These are phyloP conservation scores for Saccharomycodes ludwigii DNA, from an alignment of 805 yeast species.

Conservation along the genomic window DNA sequence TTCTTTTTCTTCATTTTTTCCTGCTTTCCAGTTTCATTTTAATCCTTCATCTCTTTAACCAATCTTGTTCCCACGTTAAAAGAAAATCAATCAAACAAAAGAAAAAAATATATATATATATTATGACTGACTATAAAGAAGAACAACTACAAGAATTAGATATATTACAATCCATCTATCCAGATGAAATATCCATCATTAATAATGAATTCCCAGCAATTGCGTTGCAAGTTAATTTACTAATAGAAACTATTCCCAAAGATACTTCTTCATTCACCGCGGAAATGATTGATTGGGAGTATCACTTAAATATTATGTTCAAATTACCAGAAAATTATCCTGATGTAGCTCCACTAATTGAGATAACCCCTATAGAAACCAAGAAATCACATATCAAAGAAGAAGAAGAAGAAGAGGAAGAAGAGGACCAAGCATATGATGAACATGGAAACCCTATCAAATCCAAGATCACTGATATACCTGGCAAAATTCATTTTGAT, in stretches of 20 bases:
- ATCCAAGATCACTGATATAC: constrained; percentile 34
- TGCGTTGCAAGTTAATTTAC: constrained; percentile 30
- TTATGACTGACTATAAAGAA: no score
- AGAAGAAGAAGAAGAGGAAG: constrained; percentile 8
- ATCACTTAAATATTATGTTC: constrained; percentile 46
- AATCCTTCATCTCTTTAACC: no score
- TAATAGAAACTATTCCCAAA: constrained; percentile 42
- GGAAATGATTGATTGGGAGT: constrained; percentile 39
- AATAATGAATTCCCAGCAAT: constrained; percentile 36
- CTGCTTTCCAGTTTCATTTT: no score
- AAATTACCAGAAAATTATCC: constrained; percentile 74
- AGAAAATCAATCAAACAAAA: no score
- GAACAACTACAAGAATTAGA: constrained; percentile 88
- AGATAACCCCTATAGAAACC: constrained; percentile 4
- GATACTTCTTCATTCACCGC: constrained; percentile 8
- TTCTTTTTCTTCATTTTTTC: no score
- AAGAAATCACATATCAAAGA: constrained; percentile 3
- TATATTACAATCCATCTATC: constrained; percentile 82
- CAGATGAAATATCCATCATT: constrained; percentile 55
- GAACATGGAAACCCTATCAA: constrained; percentile 38
- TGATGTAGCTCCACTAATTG: constrained; percentile 28
- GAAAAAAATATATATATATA: no score
- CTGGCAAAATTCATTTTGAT: constrained; percentile 48
- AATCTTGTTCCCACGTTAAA: no score
- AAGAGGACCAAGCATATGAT: constrained; percentile 26